Evolutionary conservation across 768 basidiomycete species (phyloP).

Genomic region (Auricularia auricula-judae): DNA sequence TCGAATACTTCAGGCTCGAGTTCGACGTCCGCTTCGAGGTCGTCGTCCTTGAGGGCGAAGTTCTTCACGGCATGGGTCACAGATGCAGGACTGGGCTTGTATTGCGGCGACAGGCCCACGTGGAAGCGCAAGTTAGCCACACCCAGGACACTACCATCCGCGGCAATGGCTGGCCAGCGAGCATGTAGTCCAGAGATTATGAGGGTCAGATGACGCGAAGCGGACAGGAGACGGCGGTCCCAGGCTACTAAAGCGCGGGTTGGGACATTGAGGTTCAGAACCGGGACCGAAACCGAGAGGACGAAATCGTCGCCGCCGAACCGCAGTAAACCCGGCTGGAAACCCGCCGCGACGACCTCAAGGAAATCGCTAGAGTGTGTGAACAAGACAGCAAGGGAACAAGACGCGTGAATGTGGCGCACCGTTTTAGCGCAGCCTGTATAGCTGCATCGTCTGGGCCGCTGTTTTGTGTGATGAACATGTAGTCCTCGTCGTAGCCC

Average conservation of each 20-base stretch:
- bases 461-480: conserved; percentile 22
- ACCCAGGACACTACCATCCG: conserved; percentile 31
- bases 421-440: conserved; percentile 13
- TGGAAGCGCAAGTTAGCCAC: conserved; percentile 36
- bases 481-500: conserved; percentile 25
- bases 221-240: conserved; percentile 53
- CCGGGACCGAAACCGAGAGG: conserved; percentile 46
- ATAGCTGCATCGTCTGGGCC: conserved; percentile 18
- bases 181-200: conserved; percentile 47
- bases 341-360: conserved; percentile 44
- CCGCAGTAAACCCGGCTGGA: conserved; percentile 48
- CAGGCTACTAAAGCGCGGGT: conserved; percentile 62
- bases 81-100: conserved; percentile 48
- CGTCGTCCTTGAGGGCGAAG: conserved; percentile 28
- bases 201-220: conserved; percentile 49
- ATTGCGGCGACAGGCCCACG: conserved; percentile 47
- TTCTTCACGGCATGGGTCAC: conserved; percentile 37
- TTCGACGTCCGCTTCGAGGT: conserved; percentile 12
- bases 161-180: conserved; percentile 40
- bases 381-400: not conserved
- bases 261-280: conserved; percentile 42
- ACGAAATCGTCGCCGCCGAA: conserved; percentile 40
- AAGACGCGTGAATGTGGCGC: not conserved
- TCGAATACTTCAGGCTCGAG: conserved; percentile 16
- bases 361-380: conserved; percentile 38